These are phyloP conservation scores for Eucalyptus cloeziana DNA, from an alignment of 345 rosid genomes.

Conservation along the genomic window DNA sequence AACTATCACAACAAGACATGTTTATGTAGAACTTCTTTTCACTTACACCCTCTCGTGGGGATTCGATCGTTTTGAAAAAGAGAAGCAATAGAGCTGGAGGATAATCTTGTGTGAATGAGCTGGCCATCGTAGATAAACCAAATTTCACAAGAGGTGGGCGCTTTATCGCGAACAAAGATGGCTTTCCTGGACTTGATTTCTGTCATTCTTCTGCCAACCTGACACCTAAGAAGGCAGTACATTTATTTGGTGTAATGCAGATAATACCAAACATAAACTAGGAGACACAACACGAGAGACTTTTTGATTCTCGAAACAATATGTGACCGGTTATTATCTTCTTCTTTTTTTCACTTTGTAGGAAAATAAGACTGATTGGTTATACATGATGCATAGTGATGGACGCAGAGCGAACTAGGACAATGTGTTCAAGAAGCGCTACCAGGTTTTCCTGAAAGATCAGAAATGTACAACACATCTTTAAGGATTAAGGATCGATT, in stretches of 20 bases:
- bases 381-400: not conserved
- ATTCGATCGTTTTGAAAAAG: not conserved
- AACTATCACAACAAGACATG: not conserved
- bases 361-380: not conserved
- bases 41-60: not conserved
- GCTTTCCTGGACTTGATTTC: not conserved
- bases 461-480: not conserved
- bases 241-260: not conserved
- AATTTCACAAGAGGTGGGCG: not conserved
- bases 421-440: not conserved
- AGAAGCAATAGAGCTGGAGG: not conserved
- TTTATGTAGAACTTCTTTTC: too few species aligned
- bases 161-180: not conserved
- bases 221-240: not conserved
- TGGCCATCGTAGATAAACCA: not conserved
- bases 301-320: not conserved
- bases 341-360: not conserved
- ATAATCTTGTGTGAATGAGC: not conserved
- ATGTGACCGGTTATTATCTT: not conserved
- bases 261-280: not conserved
- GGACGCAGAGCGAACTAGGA: not conserved
- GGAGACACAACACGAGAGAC: accelerated
- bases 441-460: not conserved
- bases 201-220: not conserved
- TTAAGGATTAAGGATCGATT: not conserved